Evolutionary conservation across 306 rosid species (phyloP).

Genomic region (Quercus ilex): DNA sequence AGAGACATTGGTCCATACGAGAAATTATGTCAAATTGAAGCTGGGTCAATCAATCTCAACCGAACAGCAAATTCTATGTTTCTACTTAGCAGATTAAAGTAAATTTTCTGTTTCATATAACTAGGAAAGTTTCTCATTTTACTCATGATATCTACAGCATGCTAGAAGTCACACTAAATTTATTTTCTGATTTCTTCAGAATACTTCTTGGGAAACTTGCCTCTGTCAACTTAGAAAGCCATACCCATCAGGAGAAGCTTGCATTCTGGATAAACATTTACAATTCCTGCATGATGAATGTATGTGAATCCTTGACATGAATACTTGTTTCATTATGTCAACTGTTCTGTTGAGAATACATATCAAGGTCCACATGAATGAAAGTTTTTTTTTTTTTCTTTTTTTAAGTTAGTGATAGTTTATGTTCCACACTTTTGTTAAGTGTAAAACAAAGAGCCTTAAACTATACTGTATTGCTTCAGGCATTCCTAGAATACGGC

Average conservation of each 20-base stretch:
- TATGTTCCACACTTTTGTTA: neutral
- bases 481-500: slow-evolving; percentile 81
- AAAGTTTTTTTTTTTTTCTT: neutral
- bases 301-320: slow-evolving; percentile 21
- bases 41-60: slow-evolving; percentile 56
- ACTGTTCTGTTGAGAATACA: neutral
- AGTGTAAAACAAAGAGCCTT: slow-evolving; percentile 9
- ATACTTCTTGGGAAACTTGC: slow-evolving; percentile 73
- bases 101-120: slow-evolving; percentile 24
- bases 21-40: slow-evolving; percentile 48
- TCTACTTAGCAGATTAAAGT: slow-evolving; percentile 72
- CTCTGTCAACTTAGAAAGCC: slow-evolving; percentile 61
- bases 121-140: neutral
- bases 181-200: slow-evolving; percentile 47
- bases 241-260: slow-evolving; percentile 84
- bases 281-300: slow-evolving; percentile 96
- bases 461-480: slow-evolving; percentile 27
- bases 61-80: slow-evolving; percentile 68
- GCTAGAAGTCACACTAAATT: slow-evolving; percentile 1
- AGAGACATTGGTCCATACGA: slow-evolving; percentile 72
- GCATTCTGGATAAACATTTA: slow-evolving; percentile 96
- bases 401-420: neutral
- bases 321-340: neutral
- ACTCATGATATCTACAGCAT: neutral
- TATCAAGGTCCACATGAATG: neutral